These are phyloP conservation scores for Chimonanthus salicifolius DNA, from an alignment of 164 flowering plant species.

Conservation along the genomic window DNA sequence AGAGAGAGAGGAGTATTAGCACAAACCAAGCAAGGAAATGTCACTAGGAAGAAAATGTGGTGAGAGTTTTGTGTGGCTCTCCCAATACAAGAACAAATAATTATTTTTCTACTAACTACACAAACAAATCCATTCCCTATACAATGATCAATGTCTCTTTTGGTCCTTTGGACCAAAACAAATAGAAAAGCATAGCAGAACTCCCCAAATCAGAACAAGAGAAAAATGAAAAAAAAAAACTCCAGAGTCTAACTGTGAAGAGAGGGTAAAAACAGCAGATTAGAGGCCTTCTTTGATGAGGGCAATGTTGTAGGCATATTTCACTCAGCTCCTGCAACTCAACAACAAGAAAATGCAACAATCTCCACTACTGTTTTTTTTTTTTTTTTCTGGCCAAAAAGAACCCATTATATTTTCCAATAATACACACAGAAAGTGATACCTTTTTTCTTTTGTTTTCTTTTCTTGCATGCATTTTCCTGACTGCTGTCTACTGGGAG, in stretches of 20 bases:
- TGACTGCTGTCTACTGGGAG: conserved; percentile 34
- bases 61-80: not conserved
- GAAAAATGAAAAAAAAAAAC: not conserved
- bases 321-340: conserved; percentile 6
- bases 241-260: not conserved
- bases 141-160: conserved; percentile 10
- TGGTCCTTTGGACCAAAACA: conserved; percentile 19
- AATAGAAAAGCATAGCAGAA: conserved; percentile 1
- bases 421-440: not conserved
- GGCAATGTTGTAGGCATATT: not conserved
- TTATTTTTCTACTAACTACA: conserved; percentile 13
- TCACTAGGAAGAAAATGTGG: not conserved
- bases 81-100: conserved; percentile 18
- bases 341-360: conserved; percentile 8
- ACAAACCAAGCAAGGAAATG: not conserved
- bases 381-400: not conserved
- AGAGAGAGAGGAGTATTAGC: not conserved
- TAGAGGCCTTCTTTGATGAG: not conserved
- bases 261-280: not conserved
- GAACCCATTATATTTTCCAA: not conserved
- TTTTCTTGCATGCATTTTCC: too few relatives aligned
- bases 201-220: not conserved
- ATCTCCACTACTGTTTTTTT: not conserved
- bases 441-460: not conserved
- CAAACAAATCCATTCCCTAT: conserved; percentile 14